Evolutionary conservation across 2,329 filamentous ascomycete genomes (phyloP).

Genomic region (Sclerotinia subarctica): DNA sequence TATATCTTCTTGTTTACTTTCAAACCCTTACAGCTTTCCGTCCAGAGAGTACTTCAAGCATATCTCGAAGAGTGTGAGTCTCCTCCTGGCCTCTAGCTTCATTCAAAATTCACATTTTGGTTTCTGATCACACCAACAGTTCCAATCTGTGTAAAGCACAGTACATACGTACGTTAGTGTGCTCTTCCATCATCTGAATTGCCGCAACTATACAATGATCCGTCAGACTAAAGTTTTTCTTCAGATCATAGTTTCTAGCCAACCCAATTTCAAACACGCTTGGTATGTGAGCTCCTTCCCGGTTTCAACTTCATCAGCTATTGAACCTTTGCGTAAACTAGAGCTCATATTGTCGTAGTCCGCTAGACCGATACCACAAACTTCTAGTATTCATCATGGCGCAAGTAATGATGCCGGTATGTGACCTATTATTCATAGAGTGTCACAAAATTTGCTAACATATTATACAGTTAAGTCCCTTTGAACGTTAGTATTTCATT

Average conservation of each 20-base stretch:
- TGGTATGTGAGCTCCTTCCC: not conserved
- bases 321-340: not conserved
- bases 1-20: not conserved
- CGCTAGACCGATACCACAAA: not conserved
- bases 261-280: not conserved
- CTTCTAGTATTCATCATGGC: not conserved
- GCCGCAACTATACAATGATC: not conserved
- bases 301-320: not conserved
- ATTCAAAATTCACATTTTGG: not conserved
- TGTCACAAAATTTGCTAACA: not conserved
- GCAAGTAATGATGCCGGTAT: slow-evolving; percentile 14
- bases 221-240: not conserved
- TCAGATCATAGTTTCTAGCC: not conserved
- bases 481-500: slow-evolving; percentile 8
- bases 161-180: not conserved
- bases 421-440: not conserved
- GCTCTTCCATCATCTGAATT: too few relatives aligned
- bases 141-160: not conserved
- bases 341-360: not conserved
- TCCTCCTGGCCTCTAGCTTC: not conserved
- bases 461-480: not conserved
- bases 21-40: not conserved
- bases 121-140: not conserved
- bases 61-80: not conserved
- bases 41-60: not conserved